Evolutionary conservation across 1,284 basidiomycete species (phyloP), one percentile per base, ranked within the genome.

Genomic region (Schizopora paradoxa): DNA sequence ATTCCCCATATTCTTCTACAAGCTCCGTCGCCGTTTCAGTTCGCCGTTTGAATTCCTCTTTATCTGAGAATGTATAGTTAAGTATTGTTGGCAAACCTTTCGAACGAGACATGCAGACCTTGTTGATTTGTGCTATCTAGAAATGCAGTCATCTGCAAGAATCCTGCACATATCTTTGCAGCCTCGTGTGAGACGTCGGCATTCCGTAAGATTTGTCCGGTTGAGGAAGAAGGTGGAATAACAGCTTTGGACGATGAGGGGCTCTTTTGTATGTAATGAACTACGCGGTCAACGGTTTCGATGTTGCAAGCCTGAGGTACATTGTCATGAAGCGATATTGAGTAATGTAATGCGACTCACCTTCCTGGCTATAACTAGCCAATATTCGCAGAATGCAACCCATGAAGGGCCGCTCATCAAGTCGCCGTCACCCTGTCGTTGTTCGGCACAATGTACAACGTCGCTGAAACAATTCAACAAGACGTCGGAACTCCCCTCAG

Each of bases 381-480:
- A 79, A 45, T 73, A 76, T 53, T 86, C 82, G 56, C 83, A 86
- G 57, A 83, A 79, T 3, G 65, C 64, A 8, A 77, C 51, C 54
- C 82, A 87, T 0, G 68, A 65, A 25, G 65, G 69, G 1, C 74
- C 76, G 5, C 61, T 60, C 43, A 76, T 54, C 52, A 81, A 79
- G 0, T 36, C 47, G 1, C 21, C 29, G 8, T 49, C 48, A 47
- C 73, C 70, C 35, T 58, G n/a, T 50, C 73, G 58, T 42, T 60
- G 48, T 47, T 70, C 61, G 0, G 66, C 65, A 19, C 59, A 43
- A 0, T 47, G 51, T 10, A 75, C 60, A 5, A 83, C 47, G 5
- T 67, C 62, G 5, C 59, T 58, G 48, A 74, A 74, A 1, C 66
- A 58, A 1, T 61, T 51, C 19, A 77, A 66, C 2, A 82, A 62